Evolutionary conservation across 2,329 filamentous ascomycete species (phyloP).

Genomic region (Trichoderma sp.): DNA sequence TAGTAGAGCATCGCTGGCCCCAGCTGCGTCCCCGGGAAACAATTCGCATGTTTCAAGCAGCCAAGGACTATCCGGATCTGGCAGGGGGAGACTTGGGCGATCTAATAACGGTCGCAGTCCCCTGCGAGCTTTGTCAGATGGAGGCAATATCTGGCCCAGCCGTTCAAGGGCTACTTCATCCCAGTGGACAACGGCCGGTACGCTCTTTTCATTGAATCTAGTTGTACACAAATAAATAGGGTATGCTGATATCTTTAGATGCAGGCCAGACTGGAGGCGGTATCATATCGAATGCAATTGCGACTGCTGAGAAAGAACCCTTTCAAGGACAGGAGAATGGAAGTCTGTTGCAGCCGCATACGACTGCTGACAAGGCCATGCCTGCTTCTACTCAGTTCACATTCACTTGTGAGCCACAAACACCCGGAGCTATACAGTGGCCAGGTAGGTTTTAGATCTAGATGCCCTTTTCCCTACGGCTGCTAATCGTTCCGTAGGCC

Average conservation of each 20-base stretch:
- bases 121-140: constrained; percentile 60
- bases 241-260: background rate
- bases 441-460: constrained; percentile 52
- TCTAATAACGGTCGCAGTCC: constrained; percentile 62
- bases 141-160: constrained; percentile 57
- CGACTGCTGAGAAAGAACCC: constrained; percentile 75
- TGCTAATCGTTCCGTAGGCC: constrained; percentile 10
- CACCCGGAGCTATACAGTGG: constrained; percentile 76
- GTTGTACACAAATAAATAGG: background rate
- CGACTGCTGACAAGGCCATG: constrained; percentile 56
- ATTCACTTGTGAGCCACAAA: constrained; percentile 91
- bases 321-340: constrained; percentile 74
- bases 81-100: constrained; percentile 80
- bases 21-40: constrained; percentile 37
- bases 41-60: constrained; percentile 54
- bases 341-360: constrained; percentile 73
- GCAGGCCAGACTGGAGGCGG: constrained; percentile 46
- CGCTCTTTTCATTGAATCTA: constrained; percentile 33
- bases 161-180: constrained; percentile 51
- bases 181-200: constrained; percentile 50
- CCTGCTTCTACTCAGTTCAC: constrained; percentile 88
- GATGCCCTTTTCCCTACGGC: background rate
- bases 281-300: constrained; percentile 91
- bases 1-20: constrained; percentile 31
- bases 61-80: constrained; percentile 76